phyloP scores from a whole-genome alignment of 192 early-diverging fungal species.

The Cetraspora pellucida region DNA sequence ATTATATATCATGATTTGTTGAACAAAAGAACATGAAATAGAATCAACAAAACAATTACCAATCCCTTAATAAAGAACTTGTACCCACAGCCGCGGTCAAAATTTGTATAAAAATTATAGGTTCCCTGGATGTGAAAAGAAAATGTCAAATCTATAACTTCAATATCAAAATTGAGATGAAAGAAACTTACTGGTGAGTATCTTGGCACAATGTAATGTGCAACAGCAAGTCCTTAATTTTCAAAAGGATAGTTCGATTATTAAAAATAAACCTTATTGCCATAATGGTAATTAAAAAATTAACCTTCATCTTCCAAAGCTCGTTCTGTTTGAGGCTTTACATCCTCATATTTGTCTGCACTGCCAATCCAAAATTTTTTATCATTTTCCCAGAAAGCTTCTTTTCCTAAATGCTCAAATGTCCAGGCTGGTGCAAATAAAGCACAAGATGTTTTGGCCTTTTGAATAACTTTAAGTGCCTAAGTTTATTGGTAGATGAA shows the following conservation, averaged over 20 bases:
- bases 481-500: conserved; percentile 9
- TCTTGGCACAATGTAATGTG: conserved; percentile 44
- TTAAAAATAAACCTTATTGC: conserved; percentile 30
- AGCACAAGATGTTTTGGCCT: conserved; percentile 51
- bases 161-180: too few relatives aligned
- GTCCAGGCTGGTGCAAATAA: conserved; percentile 72
- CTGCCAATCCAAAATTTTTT: conserved; percentile 56
- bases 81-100: conserved; percentile 56
- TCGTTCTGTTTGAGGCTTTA: not conserved
- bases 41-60: conserved; percentile 29
- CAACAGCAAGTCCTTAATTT: conserved; percentile 42
- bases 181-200: conserved; percentile 33
- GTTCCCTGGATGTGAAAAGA: not conserved
- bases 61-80: conserved; percentile 50
- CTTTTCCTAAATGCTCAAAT: conserved; percentile 55
- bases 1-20: not conserved
- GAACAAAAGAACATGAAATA: not conserved
- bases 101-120: conserved; percentile 54
- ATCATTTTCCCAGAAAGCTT: conserved; percentile 53
- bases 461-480: conserved; percentile 54
- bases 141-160: too few relatives aligned
- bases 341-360: not conserved
- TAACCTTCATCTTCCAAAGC: not conserved
- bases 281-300: conserved; percentile 28
- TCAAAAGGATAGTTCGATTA: not conserved